A percentile compares a stretch with the other conserved stretches of the same genome.
phyloP scores from a whole-genome alignment of 768 basidiomycete genomes.

The Ramaria sp. region DNA sequence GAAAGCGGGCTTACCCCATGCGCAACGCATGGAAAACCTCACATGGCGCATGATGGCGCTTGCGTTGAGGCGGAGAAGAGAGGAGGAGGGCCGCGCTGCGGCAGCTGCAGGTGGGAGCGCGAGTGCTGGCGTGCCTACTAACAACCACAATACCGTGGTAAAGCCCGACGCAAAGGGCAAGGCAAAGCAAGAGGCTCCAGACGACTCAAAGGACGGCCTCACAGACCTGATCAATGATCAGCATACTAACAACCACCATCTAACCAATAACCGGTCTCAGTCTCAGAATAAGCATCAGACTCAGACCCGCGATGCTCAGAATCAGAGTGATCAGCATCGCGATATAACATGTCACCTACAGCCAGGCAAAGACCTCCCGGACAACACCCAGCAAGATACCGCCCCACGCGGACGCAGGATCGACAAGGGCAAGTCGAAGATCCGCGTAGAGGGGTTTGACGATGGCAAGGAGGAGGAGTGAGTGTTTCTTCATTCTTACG shows the following conservation, averaged over 20 bases:
- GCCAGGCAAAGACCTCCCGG: too few relatives aligned
- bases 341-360: too few relatives aligned
- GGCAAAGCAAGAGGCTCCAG: neutral
- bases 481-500: slow-evolving; percentile 26
- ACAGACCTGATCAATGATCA: too few relatives aligned
- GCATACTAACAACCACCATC: too few relatives aligned
- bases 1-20: slow-evolving; percentile 83
- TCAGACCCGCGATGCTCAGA: too few relatives aligned
- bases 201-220: too few relatives aligned
- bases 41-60: slow-evolving; percentile 99
- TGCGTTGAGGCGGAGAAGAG: slow-evolving; percentile 81
- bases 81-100: slow-evolving; percentile 36
- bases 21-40: slow-evolving; percentile 93
- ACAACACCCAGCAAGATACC: neutral
- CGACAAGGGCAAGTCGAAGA: slow-evolving; percentile 71
- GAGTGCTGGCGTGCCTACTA: slow-evolving; percentile 8
- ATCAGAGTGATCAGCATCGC: too few relatives aligned
- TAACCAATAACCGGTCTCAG: too few relatives aligned
- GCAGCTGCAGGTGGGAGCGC: slow-evolving; percentile 11
- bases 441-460: slow-evolving; percentile 76
- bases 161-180: neutral
- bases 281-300: too few relatives aligned
- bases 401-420: slow-evolving; percentile 51
- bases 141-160: neutral
- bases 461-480: slow-evolving; percentile 58